Evolutionary conservation across 306 rosid species (phyloP), one percentile per base, ranked within the genome.

Genomic region (Cucurbita maxima): DNA sequence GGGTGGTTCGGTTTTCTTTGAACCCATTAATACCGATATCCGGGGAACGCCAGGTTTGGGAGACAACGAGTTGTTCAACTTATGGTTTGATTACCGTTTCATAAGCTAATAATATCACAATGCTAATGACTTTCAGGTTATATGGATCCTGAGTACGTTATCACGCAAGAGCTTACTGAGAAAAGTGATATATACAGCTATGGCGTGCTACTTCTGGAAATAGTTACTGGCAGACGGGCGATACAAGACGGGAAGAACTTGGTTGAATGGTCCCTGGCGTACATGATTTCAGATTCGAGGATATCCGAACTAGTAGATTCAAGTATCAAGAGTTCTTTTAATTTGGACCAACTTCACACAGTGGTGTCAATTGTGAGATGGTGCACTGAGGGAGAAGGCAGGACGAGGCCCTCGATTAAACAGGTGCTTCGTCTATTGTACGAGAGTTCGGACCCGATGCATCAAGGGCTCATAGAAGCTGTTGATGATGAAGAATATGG

Each of bases 351-450:
- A 81, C 96, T 95, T 68, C 96, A 85, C 70, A 86, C 90, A 4
- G 81, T 89, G 9, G 78, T 88, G 22, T 85, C 96, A 12, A 83
- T 95, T 12, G 88, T 89, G 79, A 88, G 78, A 77, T 89, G 99
- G 97, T 95, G 99, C 86, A 91, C 97, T 11, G 96, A 89, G 76
- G 87, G 84, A 85, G 97, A 89, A 84, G 91, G 97, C 79, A 82
- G 87, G 56, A 77, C 81, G 37, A 88, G 99, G 79, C 99, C 99
- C 58, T 89, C 97, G 18, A 89, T 95, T 64, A 95, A 88, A 73
- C 97, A 89, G 73, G 97, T 91, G 59, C 96, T 95, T 53, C 84
- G 99, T 86, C 89, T 91, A 81, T 80, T 94, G 72, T 89, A 95
- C 9, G 99, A 95, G 81, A 88, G 92, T 73, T 91, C 88, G 20